Conservation (phyloP, 768 basidiomycete genomes). For the Kwoniella newhampshirensis region DNA sequence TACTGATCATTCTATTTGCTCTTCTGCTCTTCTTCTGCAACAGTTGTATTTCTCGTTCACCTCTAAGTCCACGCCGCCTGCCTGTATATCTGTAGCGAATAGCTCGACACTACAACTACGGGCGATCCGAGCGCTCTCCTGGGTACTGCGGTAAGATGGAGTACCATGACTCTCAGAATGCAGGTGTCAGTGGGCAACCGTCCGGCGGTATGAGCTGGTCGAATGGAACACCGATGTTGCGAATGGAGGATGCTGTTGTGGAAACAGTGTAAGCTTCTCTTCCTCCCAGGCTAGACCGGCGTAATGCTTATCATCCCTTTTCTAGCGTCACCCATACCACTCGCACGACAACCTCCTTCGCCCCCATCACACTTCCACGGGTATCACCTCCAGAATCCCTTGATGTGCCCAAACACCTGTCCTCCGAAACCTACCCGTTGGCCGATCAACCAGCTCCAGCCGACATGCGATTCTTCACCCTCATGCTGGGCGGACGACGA, state of each 20-base stretch:
- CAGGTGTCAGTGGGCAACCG: not conserved
- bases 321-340: constrained; percentile 46
- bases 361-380: constrained; percentile 38
- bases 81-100: not conserved
- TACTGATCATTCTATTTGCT: too few species aligned
- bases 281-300: not conserved
- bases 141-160: constrained; percentile 11
- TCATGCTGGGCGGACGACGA: constrained; percentile 36
- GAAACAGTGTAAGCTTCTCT: constrained; percentile 44
- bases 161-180: constrained; percentile 3
- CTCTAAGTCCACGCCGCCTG: too few species aligned
- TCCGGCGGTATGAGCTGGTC: constrained; percentile 23
- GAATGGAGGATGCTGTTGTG: constrained; percentile 47
- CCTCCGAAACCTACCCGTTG: constrained; percentile 33
- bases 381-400: constrained; percentile 35
- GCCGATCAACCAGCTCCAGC: constrained; percentile 39
- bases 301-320: not conserved
- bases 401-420: constrained; percentile 26
- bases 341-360: constrained; percentile 43
- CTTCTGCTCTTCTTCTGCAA: too few species aligned
- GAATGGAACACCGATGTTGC: constrained; percentile 31
- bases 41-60: too few species aligned
- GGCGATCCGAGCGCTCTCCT: too few species aligned
- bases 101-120: not conserved
- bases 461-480: constrained; percentile 39